These are phyloP conservation scores for Penium margaritaceum DNA, from an alignment of 139 green algal species.

Conservation along the genomic window DNA sequence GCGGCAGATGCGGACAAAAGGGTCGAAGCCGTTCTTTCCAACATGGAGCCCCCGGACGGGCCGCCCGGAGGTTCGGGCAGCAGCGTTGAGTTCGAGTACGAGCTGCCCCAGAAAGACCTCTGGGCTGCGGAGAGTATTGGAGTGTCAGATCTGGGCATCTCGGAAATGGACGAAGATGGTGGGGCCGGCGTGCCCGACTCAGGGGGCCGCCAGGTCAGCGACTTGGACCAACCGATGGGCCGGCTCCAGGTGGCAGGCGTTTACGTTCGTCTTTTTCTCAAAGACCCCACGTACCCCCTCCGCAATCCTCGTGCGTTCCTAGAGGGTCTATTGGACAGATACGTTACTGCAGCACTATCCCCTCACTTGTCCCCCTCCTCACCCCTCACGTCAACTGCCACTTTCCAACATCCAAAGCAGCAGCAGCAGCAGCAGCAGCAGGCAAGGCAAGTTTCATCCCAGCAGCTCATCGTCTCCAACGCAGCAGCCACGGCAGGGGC, in stretches of 20 bases:
- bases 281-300: slow-evolving; percentile 69
- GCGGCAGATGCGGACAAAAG: slow-evolving; percentile 41
- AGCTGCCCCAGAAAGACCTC: too few relatives aligned
- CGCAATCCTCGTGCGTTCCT: slow-evolving; percentile 62
- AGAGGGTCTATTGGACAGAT: slow-evolving; percentile 66
- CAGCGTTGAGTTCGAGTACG: too few relatives aligned
- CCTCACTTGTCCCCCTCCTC: neutral
- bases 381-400: neutral
- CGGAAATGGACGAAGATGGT: too few relatives aligned
- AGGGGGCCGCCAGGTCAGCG: too few relatives aligned
- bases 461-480: too few relatives aligned
- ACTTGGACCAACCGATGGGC: too few relatives aligned
- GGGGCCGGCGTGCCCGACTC: too few relatives aligned
- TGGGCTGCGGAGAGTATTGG: too few relatives aligned
- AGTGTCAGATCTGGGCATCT: too few relatives aligned
- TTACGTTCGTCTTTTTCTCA: slow-evolving; percentile 82
- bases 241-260: slow-evolving; percentile 82
- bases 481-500: neutral
- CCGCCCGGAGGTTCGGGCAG: too few relatives aligned
- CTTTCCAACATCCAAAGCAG: neutral
- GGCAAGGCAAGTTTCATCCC: neutral
- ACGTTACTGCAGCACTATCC: slow-evolving; percentile 23
- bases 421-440: neutral
- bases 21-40: too few relatives aligned
- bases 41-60: too few relatives aligned